A percentile compares a stretch with the other conserved stretches of the same genome.
These are phyloP conservation scores for Arthrobotrys musiformis DNA, from an alignment of 2,329 filamentous ascomycete species.

Conservation along the genomic window DNA sequence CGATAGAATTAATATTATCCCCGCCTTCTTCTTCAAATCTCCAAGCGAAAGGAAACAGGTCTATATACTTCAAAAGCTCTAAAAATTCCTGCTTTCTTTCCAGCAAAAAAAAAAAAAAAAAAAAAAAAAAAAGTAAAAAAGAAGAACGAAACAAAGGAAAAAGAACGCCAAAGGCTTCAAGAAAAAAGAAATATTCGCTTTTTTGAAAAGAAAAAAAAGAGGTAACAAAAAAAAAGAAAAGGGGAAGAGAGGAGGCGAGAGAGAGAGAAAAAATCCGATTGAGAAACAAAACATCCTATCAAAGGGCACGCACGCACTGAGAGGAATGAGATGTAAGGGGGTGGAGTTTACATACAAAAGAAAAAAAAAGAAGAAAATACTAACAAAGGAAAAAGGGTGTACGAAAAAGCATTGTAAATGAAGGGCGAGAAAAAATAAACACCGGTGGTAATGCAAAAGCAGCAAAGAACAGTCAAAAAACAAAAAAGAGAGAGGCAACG, in stretches of 20 bases:
- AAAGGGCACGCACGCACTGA: constrained; percentile 24
- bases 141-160: not conserved
- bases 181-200: constrained; percentile 17
- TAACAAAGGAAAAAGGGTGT: constrained; percentile 19
- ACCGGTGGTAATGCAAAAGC: constrained; percentile 58
- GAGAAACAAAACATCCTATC: constrained; percentile 18
- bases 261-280: not conserved
- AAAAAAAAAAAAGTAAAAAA: no score
- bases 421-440: constrained; percentile 56
- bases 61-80: not conserved
- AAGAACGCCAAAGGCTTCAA: not conserved
- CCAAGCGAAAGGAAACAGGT: no score
- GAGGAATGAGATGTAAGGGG: constrained; percentile 31
- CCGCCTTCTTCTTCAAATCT: no score
- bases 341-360: constrained; percentile 36
- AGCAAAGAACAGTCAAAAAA: constrained; percentile 51
- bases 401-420: constrained; percentile 33
- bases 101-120: not conserved
- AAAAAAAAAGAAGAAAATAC: constrained; percentile 23
- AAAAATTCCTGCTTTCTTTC: not conserved
- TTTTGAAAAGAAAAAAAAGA: not conserved
- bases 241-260: not conserved
- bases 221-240: not conserved
- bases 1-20: no score
- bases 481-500: constrained; percentile 38